Base-by-base conservation (phyloP, 495 filamentous ascomycete species). In the Choiromyces venosus region DNA sequence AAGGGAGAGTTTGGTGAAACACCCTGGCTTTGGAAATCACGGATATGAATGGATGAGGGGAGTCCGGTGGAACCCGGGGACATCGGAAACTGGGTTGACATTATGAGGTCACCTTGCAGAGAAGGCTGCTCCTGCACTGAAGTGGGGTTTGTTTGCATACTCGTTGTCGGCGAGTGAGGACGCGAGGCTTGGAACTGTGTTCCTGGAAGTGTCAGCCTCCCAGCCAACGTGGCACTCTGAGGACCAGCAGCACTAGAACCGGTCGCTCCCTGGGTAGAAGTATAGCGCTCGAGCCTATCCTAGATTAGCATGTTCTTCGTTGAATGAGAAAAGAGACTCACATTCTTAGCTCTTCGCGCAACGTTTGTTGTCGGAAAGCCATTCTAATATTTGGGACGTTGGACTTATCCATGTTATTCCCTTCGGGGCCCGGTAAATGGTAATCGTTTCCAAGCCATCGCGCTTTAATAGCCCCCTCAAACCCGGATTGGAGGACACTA, bases 351-450 rank as follows among this genome's bases (percentile, higher is more conserved):
- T 98, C 94, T 80, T 93, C 89, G 56, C 89, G 80, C 78, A 93
- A 84, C 2, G 94, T 97, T 73, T 94, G 88, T 75, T 97, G 87
- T 44, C 96, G 87, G 79, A 93, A 99, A 67, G 90, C 91, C 82
- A 95, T 92, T 71, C 95, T 87, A 66, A 97, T 91, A 75, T 97
- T 91, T 4, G 95, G 95, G 5, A 99, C 92, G 82, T 99, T 99
- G 72, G 92, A 96, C 83, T 98, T 98, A 52, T 90, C 91, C 84
- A 97, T 93, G 78, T 89, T 89, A 76, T 98, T 99, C 9, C 95
- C 96, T 61, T 84, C 82, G 61, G 91, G 87, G 10, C 95, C 95
- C 0, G 91, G 89, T 29, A 89, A 78, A 75, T 91, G 83, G 81
- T 89, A 97, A 71, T 89, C 87, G 21, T 85, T 83, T 2, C 95